A percentile compares a stretch with the other conserved stretches of the same genome.
These are phyloP conservation scores for Alternaria angustiovoidea DNA, from an alignment of 2,329 filamentous ascomycete species.

Conservation along the genomic window DNA sequence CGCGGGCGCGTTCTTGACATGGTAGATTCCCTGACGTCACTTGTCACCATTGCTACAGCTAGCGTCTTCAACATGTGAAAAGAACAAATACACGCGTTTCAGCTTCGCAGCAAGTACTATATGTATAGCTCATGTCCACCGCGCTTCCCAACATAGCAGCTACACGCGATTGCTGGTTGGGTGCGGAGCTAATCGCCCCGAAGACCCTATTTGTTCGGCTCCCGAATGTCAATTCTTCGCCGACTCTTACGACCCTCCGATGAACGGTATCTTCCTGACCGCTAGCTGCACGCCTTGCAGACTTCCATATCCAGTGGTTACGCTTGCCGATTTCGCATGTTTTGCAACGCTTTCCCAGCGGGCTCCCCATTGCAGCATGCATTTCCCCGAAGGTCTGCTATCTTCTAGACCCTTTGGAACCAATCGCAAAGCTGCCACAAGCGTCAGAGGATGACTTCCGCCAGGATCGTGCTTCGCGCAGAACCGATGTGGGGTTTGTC, in stretches of 20 bases:
- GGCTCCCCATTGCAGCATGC: constrained; percentile 10
- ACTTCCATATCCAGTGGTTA: constrained; percentile 6
- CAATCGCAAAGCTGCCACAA: constrained; percentile 12
- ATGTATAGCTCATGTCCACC: neutral
- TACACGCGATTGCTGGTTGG: neutral
- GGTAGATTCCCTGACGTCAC: neutral
- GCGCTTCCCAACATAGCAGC: neutral
- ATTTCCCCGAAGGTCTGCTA: constrained; percentile 8
- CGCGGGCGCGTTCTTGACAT: neutral
- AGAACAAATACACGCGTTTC: neutral
- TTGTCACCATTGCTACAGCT: neutral
- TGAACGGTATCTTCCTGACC: neutral
- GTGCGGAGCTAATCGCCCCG: neutral
- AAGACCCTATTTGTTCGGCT: constrained; percentile 5
- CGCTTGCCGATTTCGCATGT: constrained; percentile 13
- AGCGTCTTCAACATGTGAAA: neutral
- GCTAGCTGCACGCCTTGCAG: neutral
- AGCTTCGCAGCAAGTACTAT: neutral
- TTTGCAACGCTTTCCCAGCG: constrained; percentile 6
- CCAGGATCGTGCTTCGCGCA: constrained; percentile 11
- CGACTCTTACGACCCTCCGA: neutral
- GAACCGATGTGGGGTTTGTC: constrained; percentile 29
- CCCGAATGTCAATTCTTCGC: neutral
- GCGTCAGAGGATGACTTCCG: constrained; percentile 10
- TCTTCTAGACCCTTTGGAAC: constrained; percentile 10